phyloP scores from a whole-genome alignment of 495 filamentous ascomycete species.

The Sabuloglossum arenarium region DNA sequence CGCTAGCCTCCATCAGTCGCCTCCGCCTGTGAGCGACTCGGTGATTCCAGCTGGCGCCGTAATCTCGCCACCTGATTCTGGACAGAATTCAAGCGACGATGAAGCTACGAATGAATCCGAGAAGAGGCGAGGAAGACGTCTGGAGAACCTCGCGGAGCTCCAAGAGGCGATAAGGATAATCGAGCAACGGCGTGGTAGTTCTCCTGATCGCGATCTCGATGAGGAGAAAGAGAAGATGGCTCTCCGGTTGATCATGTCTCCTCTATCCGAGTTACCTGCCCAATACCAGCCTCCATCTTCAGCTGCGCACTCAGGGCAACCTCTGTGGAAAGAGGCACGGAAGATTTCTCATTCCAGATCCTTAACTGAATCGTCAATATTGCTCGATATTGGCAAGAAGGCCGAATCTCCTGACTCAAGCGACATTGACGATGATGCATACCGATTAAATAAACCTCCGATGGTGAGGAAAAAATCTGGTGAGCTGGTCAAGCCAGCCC shows the following conservation, averaged over 20 bases:
- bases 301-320: slow-evolving; percentile 7
- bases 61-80: slow-evolving; percentile 75
- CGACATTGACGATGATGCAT: slow-evolving; percentile 37
- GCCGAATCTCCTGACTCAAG: slow-evolving; percentile 30
- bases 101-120: slow-evolving; percentile 27
- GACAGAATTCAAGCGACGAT: slow-evolving; percentile 61
- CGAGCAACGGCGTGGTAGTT: slow-evolving; percentile 39
- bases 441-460: slow-evolving; percentile 41
- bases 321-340: slow-evolving; percentile 33
- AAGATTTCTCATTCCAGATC: slow-evolving; percentile 66
- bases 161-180: slow-evolving; percentile 69
- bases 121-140: slow-evolving; percentile 28
- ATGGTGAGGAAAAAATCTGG: slow-evolving; percentile 98
- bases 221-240: background rate
- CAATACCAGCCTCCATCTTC: background rate
- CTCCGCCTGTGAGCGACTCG: slow-evolving; percentile 49
- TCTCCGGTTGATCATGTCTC: background rate
- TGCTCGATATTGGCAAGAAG: slow-evolving; percentile 22
- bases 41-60: slow-evolving; percentile 60
- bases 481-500: slow-evolving; percentile 81
- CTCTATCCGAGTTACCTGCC: background rate
- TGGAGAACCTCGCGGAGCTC: slow-evolving; percentile 52
- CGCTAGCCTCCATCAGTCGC: slow-evolving; percentile 47
- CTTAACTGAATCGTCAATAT: slow-evolving; percentile 51
- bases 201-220: slow-evolving; percentile 22